Evolutionary conservation across 805 yeast genomes (phyloP).

Genomic region (Clavispora fructus): DNA sequence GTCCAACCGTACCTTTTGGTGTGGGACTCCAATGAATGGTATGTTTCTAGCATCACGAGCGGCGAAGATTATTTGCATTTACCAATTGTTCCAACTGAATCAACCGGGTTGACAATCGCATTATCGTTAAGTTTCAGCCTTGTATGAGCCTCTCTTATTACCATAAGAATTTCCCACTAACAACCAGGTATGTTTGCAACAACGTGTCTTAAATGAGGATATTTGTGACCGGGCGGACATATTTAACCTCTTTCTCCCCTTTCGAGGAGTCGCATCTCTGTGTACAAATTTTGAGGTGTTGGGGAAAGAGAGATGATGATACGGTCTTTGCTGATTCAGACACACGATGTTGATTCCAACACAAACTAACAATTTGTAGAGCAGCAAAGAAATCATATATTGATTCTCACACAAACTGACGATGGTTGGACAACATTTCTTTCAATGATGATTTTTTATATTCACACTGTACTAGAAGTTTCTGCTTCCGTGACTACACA

Average conservation of each 20-base stretch:
- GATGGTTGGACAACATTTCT: slow-evolving; percentile 5
- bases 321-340: slow-evolving; percentile 37
- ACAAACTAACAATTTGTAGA: slow-evolving; percentile 7
- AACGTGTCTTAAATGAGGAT: slow-evolving; percentile 31
- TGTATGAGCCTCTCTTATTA: slow-evolving; percentile 40
- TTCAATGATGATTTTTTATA: slow-evolving; percentile 42
- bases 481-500: slow-evolving; percentile 33
- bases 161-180: slow-evolving; percentile 5
- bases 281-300: slow-evolving; percentile 49
- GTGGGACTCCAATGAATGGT: slow-evolving; percentile 21
- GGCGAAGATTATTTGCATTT: slow-evolving; percentile 47
- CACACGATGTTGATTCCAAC: background rate
- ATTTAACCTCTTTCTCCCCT: slow-evolving; percentile 31
- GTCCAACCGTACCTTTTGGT: slow-evolving; percentile 8
- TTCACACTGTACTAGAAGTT: slow-evolving; percentile 49
- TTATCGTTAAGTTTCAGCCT: slow-evolving; percentile 60
- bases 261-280: slow-evolving; percentile 45
- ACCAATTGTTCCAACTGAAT: slow-evolving; percentile 63
- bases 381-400: slow-evolving; percentile 10
- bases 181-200: slow-evolving; percentile 12
- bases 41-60: slow-evolving; percentile 11
- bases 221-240: slow-evolving; percentile 52
- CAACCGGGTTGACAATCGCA: slow-evolving; percentile 46
- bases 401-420: slow-evolving; percentile 13
- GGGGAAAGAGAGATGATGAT: slow-evolving; percentile 48